Conservation (phyloP, 768 basidiomycete species). For the Agaricus blazei region DNA sequence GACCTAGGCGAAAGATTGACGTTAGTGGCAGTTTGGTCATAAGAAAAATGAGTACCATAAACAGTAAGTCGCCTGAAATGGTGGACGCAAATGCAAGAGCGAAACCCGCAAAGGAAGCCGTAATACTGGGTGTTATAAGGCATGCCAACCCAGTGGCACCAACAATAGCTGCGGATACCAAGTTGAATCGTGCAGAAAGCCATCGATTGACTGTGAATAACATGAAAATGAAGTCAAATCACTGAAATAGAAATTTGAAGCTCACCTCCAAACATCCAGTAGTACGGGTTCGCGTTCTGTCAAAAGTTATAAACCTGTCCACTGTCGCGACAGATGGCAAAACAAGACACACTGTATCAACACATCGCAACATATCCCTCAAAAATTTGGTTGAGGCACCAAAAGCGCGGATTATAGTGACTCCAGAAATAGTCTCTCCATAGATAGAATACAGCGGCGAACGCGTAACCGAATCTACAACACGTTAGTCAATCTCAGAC, state of each 20-base stretch:
- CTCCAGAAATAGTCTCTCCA: conserved; percentile 39
- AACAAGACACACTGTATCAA: conserved; percentile 56
- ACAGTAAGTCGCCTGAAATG: conserved; percentile 66
- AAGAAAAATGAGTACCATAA: conserved; percentile 39
- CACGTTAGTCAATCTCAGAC: conserved; percentile 1
- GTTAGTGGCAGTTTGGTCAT: neutral
- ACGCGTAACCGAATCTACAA: conserved; percentile 40
- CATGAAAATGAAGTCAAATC: neutral
- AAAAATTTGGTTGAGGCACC: conserved; percentile 85
- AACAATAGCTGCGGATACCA: conserved; percentile 67
- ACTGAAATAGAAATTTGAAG: conserved; percentile 7
- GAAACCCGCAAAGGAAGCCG: conserved; percentile 82
- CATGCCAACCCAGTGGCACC: conserved; percentile 68
- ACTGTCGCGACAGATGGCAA: conserved; percentile 1
- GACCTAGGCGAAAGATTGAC: conserved; percentile 32
- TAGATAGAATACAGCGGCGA: conserved; percentile 42
- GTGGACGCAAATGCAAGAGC: conserved; percentile 80
- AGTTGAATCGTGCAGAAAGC: conserved; percentile 84
- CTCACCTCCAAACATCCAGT: conserved; percentile 88
- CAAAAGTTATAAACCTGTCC: neutral
- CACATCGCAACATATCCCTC: conserved; percentile 76
- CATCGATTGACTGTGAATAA: conserved; percentile 71
- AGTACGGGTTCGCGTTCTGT: conserved; percentile 65
- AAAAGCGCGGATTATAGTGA: conserved; percentile 66
- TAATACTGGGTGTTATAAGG: conserved; percentile 64